phyloP scores from a whole-genome alignment of 2,329 filamentous ascomycete species.

The Aureobasidium sp. region DNA sequence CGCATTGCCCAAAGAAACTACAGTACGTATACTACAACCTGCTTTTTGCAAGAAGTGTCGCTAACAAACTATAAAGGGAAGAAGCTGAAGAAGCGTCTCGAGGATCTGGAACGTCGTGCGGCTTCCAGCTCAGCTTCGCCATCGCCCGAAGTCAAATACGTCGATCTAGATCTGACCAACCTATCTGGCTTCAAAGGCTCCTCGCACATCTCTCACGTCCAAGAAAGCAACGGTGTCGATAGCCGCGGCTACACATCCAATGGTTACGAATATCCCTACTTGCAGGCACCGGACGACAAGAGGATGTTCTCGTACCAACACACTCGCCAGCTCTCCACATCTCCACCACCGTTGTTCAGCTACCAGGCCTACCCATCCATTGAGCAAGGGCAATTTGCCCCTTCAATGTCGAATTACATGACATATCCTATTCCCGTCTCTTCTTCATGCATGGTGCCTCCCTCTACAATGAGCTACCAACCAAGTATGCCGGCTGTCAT shows the following conservation, averaged over 20 bases:
- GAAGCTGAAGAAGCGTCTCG: constrained; percentile 83
- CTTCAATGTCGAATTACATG: constrained; percentile 33
- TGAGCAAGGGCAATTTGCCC: constrained; percentile 34
- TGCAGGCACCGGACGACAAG: constrained; percentile 45
- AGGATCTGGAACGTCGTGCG: constrained; percentile 74
- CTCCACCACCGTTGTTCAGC: constrained; percentile 59
- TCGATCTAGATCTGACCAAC: constrained; percentile 36
- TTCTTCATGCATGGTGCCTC: neutral
- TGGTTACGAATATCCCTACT: constrained; percentile 1
- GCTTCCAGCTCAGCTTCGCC: constrained; percentile 53
- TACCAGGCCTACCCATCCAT: constrained; percentile 31
- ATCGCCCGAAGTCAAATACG: constrained; percentile 51
- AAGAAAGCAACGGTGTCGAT: constrained; percentile 18
- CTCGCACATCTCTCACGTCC: neutral
- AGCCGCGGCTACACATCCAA: neutral
- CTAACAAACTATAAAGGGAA: constrained; percentile 51
- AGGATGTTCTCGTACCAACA: constrained; percentile 58
- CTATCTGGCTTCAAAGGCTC: neutral
- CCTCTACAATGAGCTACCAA: constrained; percentile 28
- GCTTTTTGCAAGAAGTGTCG: neutral
- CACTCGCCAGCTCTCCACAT: constrained; percentile 60
- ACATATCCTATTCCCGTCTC: constrained; percentile 3
- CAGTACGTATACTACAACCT: constrained; percentile 49
- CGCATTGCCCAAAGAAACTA: constrained; percentile 97
- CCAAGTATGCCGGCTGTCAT: constrained; percentile 36